These are phyloP conservation scores for Mrakia frigida DNA, from an alignment of 768 basidiomycete genomes.

Conservation along the genomic window DNA sequence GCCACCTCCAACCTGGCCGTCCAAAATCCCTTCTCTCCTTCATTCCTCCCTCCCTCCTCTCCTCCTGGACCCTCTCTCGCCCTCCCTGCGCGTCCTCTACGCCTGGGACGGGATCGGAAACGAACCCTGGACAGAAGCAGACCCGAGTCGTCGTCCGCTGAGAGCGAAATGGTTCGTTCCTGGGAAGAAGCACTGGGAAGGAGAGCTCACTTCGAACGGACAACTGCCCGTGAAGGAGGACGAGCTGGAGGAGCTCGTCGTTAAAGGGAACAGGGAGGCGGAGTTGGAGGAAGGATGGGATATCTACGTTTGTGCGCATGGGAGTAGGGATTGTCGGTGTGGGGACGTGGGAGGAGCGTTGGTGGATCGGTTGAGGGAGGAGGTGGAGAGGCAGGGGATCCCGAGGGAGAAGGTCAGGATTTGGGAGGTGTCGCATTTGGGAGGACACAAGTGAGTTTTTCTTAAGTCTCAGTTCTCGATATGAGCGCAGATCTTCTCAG, in stretches of 20 bases:
- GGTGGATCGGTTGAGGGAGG: slow-evolving; percentile 53
- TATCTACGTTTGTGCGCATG: slow-evolving; percentile 65
- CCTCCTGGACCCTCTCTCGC: neutral
- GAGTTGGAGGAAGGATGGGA: neutral
- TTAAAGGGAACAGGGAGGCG: neutral
- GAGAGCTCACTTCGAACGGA: neutral
- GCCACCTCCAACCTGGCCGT: slow-evolving; percentile 19
- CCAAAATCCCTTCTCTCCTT: slow-evolving; percentile 16
- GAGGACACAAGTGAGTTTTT: slow-evolving; percentile 77
- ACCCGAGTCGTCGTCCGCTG: neutral
- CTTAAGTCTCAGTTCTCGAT: no score
- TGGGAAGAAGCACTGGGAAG: neutral
- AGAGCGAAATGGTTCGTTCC: neutral
- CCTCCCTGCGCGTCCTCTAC: neutral
- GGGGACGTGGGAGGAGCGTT: slow-evolving; percentile 61
- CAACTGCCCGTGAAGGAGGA: neutral
- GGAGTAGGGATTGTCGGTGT: slow-evolving; percentile 71
- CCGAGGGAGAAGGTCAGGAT: slow-evolving; percentile 47
- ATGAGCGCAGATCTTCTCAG: no score
- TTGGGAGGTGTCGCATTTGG: slow-evolving; percentile 70
- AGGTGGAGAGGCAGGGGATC: slow-evolving; percentile 49
- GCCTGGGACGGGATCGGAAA: slow-evolving; percentile 15
- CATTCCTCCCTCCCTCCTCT: neutral
- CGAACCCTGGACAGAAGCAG: neutral
- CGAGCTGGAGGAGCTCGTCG: neutral